A percentile compares a stretch with the other conserved stretches of the same genome.
phyloP scores from a whole-genome alignment of 106 monocot species.

The Dioscorea zingiberensis region DNA sequence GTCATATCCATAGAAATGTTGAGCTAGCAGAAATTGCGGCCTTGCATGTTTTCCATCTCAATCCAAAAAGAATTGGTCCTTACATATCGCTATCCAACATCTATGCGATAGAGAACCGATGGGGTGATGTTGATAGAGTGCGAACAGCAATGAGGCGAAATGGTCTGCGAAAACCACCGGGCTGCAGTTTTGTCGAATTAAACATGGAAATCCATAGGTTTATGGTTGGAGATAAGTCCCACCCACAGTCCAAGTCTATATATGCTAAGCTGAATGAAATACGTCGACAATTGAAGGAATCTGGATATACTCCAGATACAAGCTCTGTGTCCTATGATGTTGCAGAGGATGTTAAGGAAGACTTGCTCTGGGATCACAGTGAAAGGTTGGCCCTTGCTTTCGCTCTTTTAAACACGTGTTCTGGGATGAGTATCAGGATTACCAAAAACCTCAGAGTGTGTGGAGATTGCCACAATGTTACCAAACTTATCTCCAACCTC shows the following conservation, averaged over 20 bases:
- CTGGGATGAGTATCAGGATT: constrained; percentile 20
- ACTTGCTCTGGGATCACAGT: constrained; percentile 34
- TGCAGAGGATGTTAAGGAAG: constrained; percentile 28
- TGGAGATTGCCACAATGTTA: constrained; percentile 28
- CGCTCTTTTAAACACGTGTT: constrained; percentile 25
- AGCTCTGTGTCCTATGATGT: constrained; percentile 37
- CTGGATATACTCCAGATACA: constrained; percentile 32
- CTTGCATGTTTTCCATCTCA: constrained; percentile 18
- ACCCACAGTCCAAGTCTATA: constrained; percentile 23
- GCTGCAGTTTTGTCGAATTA: constrained; percentile 35
- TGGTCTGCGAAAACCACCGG: constrained; percentile 46
- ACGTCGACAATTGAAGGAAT: constrained; percentile 17
- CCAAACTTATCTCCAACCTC: constrained; percentile 34
- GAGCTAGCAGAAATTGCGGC: constrained; percentile 40
- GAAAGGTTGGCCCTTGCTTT: constrained; percentile 46
- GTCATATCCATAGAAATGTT: constrained; percentile 30
- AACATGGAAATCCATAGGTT: constrained; percentile 29
- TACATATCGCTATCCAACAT: constrained; percentile 39
- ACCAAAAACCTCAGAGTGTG: constrained; percentile 40
- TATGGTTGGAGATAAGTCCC: constrained; percentile 43
- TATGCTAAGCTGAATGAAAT: constrained; percentile 32
- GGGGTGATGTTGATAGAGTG: constrained; percentile 41
- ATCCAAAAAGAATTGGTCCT: constrained; percentile 23
- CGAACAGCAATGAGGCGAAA: constrained; percentile 24
- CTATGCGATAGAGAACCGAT: constrained; percentile 38